Conservation (phyloP, 768 basidiomycete genomes). For the Lentinula detonsa region DNA sequence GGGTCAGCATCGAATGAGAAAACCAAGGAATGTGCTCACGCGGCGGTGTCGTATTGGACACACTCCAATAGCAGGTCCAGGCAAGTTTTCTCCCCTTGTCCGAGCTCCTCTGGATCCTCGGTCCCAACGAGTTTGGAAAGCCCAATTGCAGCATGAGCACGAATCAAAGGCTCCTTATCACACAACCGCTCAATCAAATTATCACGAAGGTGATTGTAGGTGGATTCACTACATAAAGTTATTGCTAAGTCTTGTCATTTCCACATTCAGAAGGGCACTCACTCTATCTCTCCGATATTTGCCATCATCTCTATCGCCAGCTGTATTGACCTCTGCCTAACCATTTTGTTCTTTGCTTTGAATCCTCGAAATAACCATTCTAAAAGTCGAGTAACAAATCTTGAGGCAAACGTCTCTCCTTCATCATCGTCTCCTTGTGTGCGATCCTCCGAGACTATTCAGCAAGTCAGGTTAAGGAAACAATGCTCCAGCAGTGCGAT, state of each 20-base stretch:
- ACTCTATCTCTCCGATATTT: slow-evolving; percentile 87
- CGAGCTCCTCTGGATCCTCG: slow-evolving; percentile 53
- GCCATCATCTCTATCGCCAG: slow-evolving; percentile 83
- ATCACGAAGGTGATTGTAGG: slow-evolving; percentile 61
- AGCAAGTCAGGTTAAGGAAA: not conserved
- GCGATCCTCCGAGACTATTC: slow-evolving; percentile 15
- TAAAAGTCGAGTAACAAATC: slow-evolving; percentile 64
- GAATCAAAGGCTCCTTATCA: slow-evolving; percentile 81
- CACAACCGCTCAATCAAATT: slow-evolving; percentile 71
- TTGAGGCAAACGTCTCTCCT: slow-evolving; percentile 62
- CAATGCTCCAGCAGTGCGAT: slow-evolving; percentile 12
- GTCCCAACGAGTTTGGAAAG: slow-evolving; percentile 74
- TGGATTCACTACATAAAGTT: slow-evolving; percentile 59
- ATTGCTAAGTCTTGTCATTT: not conserved
- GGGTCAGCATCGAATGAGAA: not conserved
- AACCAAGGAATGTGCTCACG: slow-evolving; percentile 27
- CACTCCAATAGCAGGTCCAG: slow-evolving; percentile 65
- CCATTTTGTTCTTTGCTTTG: slow-evolving; percentile 84
- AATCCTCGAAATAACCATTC: slow-evolving; percentile 79
- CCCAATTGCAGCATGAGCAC: slow-evolving; percentile 81
- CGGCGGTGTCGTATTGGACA: slow-evolving; percentile 69
- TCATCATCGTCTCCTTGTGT: slow-evolving; percentile 38
- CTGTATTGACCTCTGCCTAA: slow-evolving; percentile 76
- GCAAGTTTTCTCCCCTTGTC: slow-evolving; percentile 44
- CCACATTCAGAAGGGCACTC: slow-evolving; percentile 22